These are phyloP conservation scores for Fraxinus xanthoxyloides DNA, from an alignment of 305 asterid species.

Conservation along the genomic window DNA sequence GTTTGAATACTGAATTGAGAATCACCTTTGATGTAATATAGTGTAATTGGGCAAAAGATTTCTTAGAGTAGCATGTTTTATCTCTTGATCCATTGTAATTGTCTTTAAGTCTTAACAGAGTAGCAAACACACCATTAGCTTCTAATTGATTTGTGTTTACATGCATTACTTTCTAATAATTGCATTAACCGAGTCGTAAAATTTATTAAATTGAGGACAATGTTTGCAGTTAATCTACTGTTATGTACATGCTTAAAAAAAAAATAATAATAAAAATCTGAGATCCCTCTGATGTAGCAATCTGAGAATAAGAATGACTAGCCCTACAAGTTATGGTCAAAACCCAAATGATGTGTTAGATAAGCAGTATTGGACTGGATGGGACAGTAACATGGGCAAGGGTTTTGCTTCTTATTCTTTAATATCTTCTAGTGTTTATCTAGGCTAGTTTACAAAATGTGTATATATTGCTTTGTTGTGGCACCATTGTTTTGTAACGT, in stretches of 20 bases:
- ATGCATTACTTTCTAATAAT: background rate
- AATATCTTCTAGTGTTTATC: background rate
- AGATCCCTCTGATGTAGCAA: background rate
- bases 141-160: background rate
- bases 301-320: background rate
- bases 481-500: background rate
- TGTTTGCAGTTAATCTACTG: background rate
- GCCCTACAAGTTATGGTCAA: background rate
- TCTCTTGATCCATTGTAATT: background rate
- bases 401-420: no score
- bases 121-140: background rate
- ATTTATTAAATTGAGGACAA: background rate
- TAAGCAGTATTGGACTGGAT: background rate
- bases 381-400: background rate
- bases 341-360: background rate
- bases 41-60: slow-evolving; percentile 15
- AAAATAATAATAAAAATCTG: background rate
- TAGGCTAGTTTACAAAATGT: background rate
- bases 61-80: background rate
- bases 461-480: background rate
- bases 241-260: background rate
- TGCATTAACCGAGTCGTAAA: background rate
- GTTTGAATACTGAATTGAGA: slow-evolving; percentile 28
- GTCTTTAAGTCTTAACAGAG: background rate
- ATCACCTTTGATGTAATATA: slow-evolving; percentile 32